Evolutionary conservation across 192 early-diverging fungal genomes (phyloP), one percentile per base, ranked within the genome.

Genomic region (Backusella liffmaniae): DNA sequence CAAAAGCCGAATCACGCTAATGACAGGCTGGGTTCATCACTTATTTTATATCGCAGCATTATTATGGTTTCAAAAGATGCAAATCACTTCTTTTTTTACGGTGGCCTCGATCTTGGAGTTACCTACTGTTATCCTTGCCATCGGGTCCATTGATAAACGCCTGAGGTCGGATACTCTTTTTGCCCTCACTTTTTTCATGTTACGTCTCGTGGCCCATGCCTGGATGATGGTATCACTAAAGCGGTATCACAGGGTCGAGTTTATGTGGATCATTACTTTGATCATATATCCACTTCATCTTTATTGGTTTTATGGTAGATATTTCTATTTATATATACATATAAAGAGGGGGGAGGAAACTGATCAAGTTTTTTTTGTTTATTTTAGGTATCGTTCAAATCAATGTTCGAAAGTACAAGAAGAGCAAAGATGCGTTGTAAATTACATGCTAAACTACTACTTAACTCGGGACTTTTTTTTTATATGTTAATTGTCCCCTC

Each of bases 1-100:
- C 68, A 82, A 78, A 16, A 70, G 79, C 6, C 79, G 82, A 6
- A 90, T 91, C 53, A 79, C 75, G 12, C 15, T 79, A 5, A 37
- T 90, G 56, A 88, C 83, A 13, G 90, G 89, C 7, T 91, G 86
- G 75, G 77, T 89, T 26, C 90, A 91, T 75, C 90, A 91, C 66
- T 79, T 76, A 16, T 71, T 91, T 30, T 91, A 89, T 74, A 35
- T 84, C 10, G 82, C 82, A 70, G 69, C 86, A 8, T 56, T 77
- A 0, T 2, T 66, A 10, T 81, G 70, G 51, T 72, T 81, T 67
- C 35, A 77, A n/a, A 37, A 62, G 1, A 23, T 35, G n/a, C 59
- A 67, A 15, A 39, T 73, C 29, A 77, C 83, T 39, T 82, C 83
- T 15, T 83, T 85, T 35, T 77, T 90, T 49, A 79, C 83, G 16